These are phyloP conservation scores for Rhodosorus marinus DNA, from an alignment of 23 red algal species.

Conservation along the genomic window DNA sequence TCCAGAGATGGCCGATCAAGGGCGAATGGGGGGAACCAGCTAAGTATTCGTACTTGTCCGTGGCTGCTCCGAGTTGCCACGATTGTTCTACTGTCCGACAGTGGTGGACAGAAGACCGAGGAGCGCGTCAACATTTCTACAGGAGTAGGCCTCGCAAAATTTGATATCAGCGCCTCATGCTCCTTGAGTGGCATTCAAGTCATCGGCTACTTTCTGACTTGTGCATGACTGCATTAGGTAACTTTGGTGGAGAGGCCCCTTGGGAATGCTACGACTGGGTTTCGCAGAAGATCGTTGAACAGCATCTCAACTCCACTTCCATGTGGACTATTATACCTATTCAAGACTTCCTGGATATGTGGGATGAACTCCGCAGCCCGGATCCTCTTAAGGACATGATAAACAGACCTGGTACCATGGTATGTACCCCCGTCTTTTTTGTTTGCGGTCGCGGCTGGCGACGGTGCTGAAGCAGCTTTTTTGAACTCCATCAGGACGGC, in stretches of 20 bases:
- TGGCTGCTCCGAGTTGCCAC: constrained; percentile 3
- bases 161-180: too few relatives aligned
- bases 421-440: too few relatives aligned
- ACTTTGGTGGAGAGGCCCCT: not conserved
- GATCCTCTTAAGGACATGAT: constrained; percentile 9
- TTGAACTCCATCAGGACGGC: not conserved
- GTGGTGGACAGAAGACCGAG: constrained; percentile 7
- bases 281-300: constrained; percentile 3
- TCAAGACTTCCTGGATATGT: constrained; percentile 5
- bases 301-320: not conserved
- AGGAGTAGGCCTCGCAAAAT: too few relatives aligned
- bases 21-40: constrained; percentile 5
- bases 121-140: not conserved
- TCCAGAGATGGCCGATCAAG: constrained; percentile 4
- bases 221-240: too few relatives aligned
- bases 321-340: constrained; percentile 10
- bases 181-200: too few relatives aligned
- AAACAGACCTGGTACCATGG: constrained; percentile 6
- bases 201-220: too few relatives aligned
- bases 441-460: too few relatives aligned
- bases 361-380: not conserved
- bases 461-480: not conserved
- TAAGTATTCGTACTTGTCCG: constrained; percentile 1
- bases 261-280: constrained; percentile 1
- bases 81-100: constrained; percentile 7